Evolutionary conservation across 371 early-diverging fungal genomes (phyloP).

Genomic region (Circinella umbellata): DNA sequence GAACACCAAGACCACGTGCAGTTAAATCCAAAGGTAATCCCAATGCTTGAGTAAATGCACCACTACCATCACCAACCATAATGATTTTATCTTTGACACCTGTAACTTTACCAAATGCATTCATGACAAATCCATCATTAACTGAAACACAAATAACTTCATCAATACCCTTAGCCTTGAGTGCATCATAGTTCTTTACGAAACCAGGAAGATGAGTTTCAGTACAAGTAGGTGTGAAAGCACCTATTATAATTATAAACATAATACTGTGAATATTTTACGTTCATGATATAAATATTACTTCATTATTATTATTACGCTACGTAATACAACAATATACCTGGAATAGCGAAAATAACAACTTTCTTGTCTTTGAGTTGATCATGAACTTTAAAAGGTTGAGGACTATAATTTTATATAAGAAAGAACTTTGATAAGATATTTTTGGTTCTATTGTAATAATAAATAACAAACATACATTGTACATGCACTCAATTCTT

Average conservation of each 20-base stretch:
- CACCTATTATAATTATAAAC: constrained; percentile 28
- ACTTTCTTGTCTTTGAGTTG: constrained; percentile 75
- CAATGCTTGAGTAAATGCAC: constrained; percentile 62
- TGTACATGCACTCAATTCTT: constrained; percentile 35
- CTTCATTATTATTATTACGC: no score
- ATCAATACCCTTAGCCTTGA: constrained; percentile 73
- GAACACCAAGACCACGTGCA: constrained; percentile 28
- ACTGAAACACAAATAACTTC: constrained; percentile 60
- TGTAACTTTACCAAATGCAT: constrained; percentile 72
- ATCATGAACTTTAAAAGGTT: constrained; percentile 45
- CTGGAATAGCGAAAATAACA: constrained; percentile 82
- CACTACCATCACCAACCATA: constrained; percentile 71
- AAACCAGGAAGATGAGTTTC: constrained; percentile 73
- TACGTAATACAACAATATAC: constrained; percentile 1
- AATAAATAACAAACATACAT: constrained; percentile 12
- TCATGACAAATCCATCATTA: constrained; percentile 72
- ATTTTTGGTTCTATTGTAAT: neutral
- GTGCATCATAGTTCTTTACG: constrained; percentile 47
- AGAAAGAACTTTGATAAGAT: neutral
- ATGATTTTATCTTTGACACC: constrained; percentile 63
- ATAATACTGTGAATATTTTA: no score
- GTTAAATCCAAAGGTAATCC: constrained; percentile 65
- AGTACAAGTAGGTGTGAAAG: constrained; percentile 80
- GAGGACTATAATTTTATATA: constrained; percentile 20
- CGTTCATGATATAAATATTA: no score